Conservation (phyloP, 1,284 basidiomycete genomes). For the Pseudozyma pruni region DNA sequence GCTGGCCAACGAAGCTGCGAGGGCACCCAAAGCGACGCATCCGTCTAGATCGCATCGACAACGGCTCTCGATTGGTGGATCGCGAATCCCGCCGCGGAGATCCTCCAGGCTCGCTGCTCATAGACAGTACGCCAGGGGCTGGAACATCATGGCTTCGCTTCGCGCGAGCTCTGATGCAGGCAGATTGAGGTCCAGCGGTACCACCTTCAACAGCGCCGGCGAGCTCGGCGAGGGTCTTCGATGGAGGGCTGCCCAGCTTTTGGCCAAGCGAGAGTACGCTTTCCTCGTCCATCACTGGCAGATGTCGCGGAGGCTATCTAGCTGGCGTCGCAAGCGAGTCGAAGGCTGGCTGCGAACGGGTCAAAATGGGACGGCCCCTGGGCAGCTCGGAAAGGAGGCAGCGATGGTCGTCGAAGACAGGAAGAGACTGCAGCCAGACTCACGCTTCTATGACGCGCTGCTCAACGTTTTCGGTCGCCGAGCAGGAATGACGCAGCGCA, state of each 20-base stretch:
- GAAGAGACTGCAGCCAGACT: constrained; percentile 9
- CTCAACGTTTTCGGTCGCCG: constrained; percentile 40
- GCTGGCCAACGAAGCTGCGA: constrained; percentile 35
- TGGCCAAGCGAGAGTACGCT: constrained; percentile 28
- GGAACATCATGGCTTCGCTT: constrained; percentile 30
- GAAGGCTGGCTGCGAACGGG: constrained; percentile 9
- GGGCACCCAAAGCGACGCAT: constrained; percentile 10
- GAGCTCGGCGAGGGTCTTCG: constrained; percentile 29
- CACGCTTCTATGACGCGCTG: constrained; percentile 35
- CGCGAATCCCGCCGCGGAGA: background rate
- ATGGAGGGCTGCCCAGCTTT: constrained; percentile 28
- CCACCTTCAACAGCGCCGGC: background rate
- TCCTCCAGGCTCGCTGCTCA: background rate
- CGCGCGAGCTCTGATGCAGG: constrained; percentile 5
- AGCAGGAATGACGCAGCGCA: constrained; percentile 26
- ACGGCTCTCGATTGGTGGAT: background rate
- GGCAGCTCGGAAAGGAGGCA: too few relatives aligned
- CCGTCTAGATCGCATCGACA: background rate
- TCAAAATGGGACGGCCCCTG: background rate
- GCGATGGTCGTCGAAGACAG: background rate
- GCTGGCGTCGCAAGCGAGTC: constrained; percentile 18
- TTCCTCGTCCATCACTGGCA: constrained; percentile 36
- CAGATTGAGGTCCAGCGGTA: background rate
- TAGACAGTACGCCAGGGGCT: constrained; percentile 27
- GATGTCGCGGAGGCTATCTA: constrained; percentile 6